Conservation (phyloP, 2,329 filamentous ascomycete genomes). For the Dothistroma pini region DNA sequence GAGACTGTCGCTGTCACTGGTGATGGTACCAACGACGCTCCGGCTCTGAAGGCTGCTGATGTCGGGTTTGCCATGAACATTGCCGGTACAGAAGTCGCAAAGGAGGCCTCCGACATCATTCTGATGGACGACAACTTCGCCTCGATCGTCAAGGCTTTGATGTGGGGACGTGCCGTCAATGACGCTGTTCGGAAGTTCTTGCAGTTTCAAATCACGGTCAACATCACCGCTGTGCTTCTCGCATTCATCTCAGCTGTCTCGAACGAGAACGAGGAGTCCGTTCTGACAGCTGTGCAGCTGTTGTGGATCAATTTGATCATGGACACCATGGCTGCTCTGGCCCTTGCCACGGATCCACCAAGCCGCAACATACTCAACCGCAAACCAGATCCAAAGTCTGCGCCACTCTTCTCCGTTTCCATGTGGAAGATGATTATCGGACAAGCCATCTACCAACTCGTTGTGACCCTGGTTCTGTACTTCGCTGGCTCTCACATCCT, state of each 20-base stretch:
- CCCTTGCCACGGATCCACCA: slow-evolving; percentile 86
- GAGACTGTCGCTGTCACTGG: slow-evolving; percentile 65
- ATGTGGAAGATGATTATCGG: slow-evolving; percentile 99
- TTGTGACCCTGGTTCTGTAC: slow-evolving; percentile 74
- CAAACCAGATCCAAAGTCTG: slow-evolving; percentile 71
- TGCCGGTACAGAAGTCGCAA: slow-evolving; percentile 61
- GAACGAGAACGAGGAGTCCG: slow-evolving; percentile 64
- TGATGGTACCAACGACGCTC: slow-evolving; percentile 64
- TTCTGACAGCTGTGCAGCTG: slow-evolving; percentile 83
- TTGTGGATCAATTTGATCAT: slow-evolving; percentile 98
- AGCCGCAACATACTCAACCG: slow-evolving; percentile 75
- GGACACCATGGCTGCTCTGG: slow-evolving; percentile 89
- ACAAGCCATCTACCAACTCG: slow-evolving; percentile 83
- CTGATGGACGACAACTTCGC: slow-evolving; percentile 62
- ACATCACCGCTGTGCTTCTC: slow-evolving; percentile 82
- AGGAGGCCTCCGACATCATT: slow-evolving; percentile 60
- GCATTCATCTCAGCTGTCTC: slow-evolving; percentile 85
- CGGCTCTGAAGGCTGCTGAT: slow-evolving; percentile 62
- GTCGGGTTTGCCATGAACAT: slow-evolving; percentile 68
- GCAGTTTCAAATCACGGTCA: slow-evolving; percentile 79
- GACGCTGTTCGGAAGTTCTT: slow-evolving; percentile 54
- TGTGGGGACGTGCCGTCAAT: slow-evolving; percentile 59
- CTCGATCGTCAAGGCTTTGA: slow-evolving; percentile 60
- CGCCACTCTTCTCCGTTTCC: slow-evolving; percentile 74
- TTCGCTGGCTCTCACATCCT: slow-evolving; percentile 65